Evolutionary conservation across 768 basidiomycete genomes (phyloP).

Genomic region (Leccinum olivaceopallidum): DNA sequence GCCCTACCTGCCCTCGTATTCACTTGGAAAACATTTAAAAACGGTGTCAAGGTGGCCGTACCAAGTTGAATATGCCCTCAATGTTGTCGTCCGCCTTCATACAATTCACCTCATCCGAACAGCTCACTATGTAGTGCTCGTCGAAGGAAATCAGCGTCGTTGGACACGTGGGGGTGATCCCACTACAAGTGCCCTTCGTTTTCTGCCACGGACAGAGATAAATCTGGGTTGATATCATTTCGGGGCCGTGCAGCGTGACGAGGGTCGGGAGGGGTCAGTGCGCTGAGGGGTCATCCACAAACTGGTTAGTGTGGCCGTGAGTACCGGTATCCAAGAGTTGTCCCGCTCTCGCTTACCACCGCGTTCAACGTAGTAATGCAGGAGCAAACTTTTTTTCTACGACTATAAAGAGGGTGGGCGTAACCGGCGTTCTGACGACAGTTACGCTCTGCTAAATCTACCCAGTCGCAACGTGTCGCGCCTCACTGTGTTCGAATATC

Average conservation of each 20-base stretch:
- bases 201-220: background rate
- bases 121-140: background rate
- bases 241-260: background rate
- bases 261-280: background rate
- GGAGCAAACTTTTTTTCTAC: background rate
- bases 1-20: background rate
- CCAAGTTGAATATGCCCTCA: background rate
- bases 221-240: no score
- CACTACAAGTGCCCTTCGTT: background rate
- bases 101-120: background rate
- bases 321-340: background rate
- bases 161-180: background rate
- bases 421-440: background rate
- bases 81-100: background rate
- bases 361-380: background rate
- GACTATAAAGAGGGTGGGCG: background rate
- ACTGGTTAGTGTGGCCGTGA: background rate
- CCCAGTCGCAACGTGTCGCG: background rate
- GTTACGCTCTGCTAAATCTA: conserved; percentile 3
- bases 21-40: background rate
- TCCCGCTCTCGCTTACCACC: background rate
- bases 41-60: background rate
- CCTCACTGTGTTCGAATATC: background rate
- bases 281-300: background rate
- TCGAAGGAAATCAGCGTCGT: background rate